These are phyloP conservation scores for Hyaloscypha bicolor DNA, from an alignment of 495 filamentous ascomycete genomes.

Conservation along the genomic window DNA sequence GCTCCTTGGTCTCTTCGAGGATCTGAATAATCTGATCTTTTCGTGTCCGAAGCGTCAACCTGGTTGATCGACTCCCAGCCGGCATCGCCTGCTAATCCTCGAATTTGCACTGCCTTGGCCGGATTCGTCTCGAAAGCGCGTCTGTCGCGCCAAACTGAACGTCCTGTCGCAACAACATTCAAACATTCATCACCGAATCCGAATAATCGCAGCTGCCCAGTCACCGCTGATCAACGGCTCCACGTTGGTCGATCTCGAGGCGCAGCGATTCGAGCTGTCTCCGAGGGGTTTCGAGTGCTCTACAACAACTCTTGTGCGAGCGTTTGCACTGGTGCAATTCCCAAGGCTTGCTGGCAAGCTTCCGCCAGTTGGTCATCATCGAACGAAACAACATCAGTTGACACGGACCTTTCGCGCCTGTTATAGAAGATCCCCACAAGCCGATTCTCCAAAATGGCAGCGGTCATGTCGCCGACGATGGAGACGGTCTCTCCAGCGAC, in stretches of 20 bases:
- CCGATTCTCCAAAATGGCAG: conserved; percentile 43
- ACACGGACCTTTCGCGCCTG: background rate
- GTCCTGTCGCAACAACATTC: conserved; percentile 12
- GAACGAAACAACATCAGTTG: conserved; percentile 16
- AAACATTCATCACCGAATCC: conserved; percentile 20
- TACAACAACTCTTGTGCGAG: conserved; percentile 18
- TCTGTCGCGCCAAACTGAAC: conserved; percentile 28
- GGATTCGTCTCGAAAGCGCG: conserved; percentile 16
- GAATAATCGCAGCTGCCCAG: background rate
- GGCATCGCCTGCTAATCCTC: conserved; percentile 16
- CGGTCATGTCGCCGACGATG: conserved; percentile 54
- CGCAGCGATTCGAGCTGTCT: conserved; percentile 13
- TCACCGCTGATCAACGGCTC: conserved; percentile 6
- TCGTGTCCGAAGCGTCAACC: conserved; percentile 17
- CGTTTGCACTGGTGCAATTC: conserved; percentile 13
- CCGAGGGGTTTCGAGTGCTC: conserved; percentile 10
- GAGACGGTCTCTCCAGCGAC: conserved; percentile 48
- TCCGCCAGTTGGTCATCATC: conserved; percentile 10
- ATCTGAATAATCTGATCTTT: conserved; percentile 21
- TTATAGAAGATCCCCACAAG: background rate
- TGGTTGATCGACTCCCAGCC: conserved; percentile 12
- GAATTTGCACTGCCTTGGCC: conserved; percentile 19
- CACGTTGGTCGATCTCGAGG: conserved; percentile 8
- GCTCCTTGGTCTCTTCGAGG: conserved; percentile 9
- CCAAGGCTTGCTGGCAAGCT: conserved; percentile 29